These are phyloP conservation scores for Pichia rugopelliculosa DNA, from an alignment of 805 yeast genomes.

Conservation along the genomic window DNA sequence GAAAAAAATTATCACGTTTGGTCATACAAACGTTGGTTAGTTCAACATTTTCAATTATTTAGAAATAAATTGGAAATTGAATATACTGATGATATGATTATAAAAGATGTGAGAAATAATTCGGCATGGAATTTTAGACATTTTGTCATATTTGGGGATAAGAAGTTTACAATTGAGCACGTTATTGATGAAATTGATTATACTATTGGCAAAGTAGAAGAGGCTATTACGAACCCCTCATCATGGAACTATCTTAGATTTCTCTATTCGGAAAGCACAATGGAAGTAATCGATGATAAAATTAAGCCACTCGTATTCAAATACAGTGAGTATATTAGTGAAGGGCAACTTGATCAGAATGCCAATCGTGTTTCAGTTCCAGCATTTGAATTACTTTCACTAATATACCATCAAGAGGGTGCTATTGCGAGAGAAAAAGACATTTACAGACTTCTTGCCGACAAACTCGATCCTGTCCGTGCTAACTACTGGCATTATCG, in stretches of 20 bases:
- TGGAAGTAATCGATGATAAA: constrained; percentile 15
- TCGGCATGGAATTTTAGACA: constrained; percentile 90
- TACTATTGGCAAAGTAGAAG: constrained; percentile 39
- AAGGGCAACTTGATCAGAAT: neutral
- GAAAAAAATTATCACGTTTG: constrained; percentile 93
- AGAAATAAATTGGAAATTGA: constrained; percentile 39
- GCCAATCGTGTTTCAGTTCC: constrained; percentile 36
- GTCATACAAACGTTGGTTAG: constrained; percentile 86
- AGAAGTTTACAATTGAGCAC: constrained; percentile 10
- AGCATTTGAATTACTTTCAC: constrained; percentile 59
- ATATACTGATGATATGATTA: constrained; percentile 42
- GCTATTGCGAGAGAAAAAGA: constrained; percentile 30
- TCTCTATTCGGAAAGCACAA: constrained; percentile 33
- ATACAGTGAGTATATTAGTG: constrained; percentile 29
- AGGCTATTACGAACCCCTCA: constrained; percentile 75
- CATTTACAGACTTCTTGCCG: constrained; percentile 45
- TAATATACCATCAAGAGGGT: constrained; percentile 33
- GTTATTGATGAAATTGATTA: constrained; percentile 46
- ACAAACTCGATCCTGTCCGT: constrained; percentile 27
- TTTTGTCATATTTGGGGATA: constrained; percentile 38
- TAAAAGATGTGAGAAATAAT: constrained; percentile 72
- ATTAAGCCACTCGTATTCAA: constrained; percentile 31
- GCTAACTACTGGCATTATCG: constrained; percentile 26
- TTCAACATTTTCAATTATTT: constrained; percentile 45
- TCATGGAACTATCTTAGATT: constrained; percentile 70